Conservation (phyloP, 75 land plant species). For the Picea sitchensis region DNA sequence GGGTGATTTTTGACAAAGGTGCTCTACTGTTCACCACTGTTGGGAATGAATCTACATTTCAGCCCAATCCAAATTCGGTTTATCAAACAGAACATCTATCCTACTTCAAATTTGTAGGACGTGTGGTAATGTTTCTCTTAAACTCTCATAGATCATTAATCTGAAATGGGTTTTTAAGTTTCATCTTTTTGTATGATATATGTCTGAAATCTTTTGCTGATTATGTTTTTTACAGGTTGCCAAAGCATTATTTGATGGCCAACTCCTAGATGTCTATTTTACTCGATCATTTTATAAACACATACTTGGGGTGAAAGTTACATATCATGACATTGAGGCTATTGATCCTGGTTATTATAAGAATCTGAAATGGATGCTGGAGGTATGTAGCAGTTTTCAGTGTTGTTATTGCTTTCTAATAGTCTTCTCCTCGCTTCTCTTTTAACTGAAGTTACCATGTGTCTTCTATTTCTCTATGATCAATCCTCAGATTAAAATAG, state of each 20-base stretch:
- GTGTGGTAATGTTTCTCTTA: conserved; percentile 34
- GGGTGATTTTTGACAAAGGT: conserved; percentile 50
- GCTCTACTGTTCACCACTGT: conserved; percentile 51
- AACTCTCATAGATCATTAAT: background rate
- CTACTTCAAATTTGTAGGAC: conserved; percentile 50
- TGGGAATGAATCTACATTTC: conserved; percentile 47
- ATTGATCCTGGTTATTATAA: conserved; percentile 46
- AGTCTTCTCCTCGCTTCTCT: background rate
- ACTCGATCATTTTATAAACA: conserved; percentile 52
- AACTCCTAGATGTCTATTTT: conserved; percentile 45
- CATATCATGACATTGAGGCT: conserved; percentile 52
- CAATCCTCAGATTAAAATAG: background rate
- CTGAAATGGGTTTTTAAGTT: background rate
- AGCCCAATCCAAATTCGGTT: conserved; percentile 51
- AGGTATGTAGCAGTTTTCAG: conserved; percentile 26
- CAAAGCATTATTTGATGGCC: conserved; percentile 49
- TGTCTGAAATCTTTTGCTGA: background rate
- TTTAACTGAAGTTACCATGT: background rate
- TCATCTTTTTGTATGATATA: background rate
- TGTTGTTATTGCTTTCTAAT: background rate
- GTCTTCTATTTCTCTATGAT: background rate
- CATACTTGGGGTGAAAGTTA: conserved; percentile 37
- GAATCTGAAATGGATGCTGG: conserved; percentile 45
- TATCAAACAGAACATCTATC: conserved; percentile 49
- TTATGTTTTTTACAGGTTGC: conserved; percentile 28